Conservation (phyloP, 106 monocot species). For the Allium fistulosum region DNA sequence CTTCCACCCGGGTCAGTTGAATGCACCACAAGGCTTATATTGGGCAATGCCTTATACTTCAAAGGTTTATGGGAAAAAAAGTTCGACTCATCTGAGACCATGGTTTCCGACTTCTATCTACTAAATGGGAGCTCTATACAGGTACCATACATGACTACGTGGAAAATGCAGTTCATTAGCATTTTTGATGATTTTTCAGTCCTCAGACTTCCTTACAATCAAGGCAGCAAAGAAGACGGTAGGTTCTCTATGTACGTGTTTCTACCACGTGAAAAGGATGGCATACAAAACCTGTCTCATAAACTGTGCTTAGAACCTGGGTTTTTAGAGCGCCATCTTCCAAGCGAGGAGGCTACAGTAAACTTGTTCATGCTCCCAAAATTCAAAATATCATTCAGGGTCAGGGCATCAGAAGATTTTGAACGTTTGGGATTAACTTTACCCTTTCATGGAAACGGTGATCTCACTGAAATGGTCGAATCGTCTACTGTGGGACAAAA, state of each 20-base stretch:
- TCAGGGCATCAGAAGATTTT: conserved; percentile 8
- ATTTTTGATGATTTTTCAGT: conserved; percentile 54
- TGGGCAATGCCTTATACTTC: conserved; percentile 83
- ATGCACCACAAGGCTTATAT: conserved; percentile 37
- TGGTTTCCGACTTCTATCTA: conserved; percentile 33
- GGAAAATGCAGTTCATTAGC: conserved; percentile 33
- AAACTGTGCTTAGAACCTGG: conserved; percentile 40
- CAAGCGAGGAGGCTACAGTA: background rate
- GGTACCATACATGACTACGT: conserved; percentile 44
- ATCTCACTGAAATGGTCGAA: conserved; percentile 13
- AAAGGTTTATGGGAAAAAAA: conserved; percentile 67
- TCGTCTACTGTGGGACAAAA: background rate
- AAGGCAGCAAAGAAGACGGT: conserved; percentile 36
- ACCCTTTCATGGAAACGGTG: conserved; percentile 4
- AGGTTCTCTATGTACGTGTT: conserved; percentile 80
- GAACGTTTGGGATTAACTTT: conserved; percentile 3
- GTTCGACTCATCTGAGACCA: conserved; percentile 22
- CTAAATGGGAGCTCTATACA: conserved; percentile 37
- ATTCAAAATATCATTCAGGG: conserved; percentile 19
- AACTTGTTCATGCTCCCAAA: conserved; percentile 21
- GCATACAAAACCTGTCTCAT: conserved; percentile 40
- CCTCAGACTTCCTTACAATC: conserved; percentile 59
- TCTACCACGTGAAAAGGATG: conserved; percentile 50
- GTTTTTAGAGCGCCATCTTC: conserved; percentile 19
- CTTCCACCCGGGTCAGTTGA: conserved; percentile 52